These are phyloP conservation scores for Omphalea diandra DNA, from an alignment of 441 rosid genomes.

Conservation along the genomic window DNA sequence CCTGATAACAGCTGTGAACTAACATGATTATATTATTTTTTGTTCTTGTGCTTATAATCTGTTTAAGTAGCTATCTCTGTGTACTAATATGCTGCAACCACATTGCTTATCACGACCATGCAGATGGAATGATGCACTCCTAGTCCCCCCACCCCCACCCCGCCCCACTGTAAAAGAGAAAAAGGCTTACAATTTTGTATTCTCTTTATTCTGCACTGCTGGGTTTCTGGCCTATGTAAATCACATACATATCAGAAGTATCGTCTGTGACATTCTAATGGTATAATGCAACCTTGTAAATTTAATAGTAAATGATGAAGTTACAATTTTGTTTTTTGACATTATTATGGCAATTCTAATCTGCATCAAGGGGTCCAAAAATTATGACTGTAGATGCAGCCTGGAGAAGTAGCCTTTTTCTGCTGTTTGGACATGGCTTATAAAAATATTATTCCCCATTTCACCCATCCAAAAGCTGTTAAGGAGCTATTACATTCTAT, in stretches of 20 bases:
- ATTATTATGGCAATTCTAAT: not conserved
- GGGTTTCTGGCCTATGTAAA: not conserved
- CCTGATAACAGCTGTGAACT: not conserved
- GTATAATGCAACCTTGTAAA: not conserved
- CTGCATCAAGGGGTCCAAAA: not conserved
- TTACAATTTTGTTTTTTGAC: not conserved
- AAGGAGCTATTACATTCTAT: not conserved
- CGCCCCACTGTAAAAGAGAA: no score
- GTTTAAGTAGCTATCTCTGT: not conserved
- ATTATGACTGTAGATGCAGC: not conserved
- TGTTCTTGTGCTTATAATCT: not conserved
- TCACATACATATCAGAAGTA: no score
- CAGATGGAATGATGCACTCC: not conserved
- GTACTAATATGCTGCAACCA: not conserved
- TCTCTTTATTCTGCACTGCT: not conserved
- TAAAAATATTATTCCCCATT: not conserved
- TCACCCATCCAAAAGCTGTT: not conserved
- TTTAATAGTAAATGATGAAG: not conserved
- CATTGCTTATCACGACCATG: no score
- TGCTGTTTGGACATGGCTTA: conserved; percentile 9
- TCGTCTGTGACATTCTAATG: no score
- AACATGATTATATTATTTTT: not conserved
- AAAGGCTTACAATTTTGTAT: not conserved
- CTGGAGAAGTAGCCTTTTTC: conserved; percentile 4
- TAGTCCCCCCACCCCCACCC: no score